Conservation (phyloP, 306 rosid species). For the Quercus aquifolioides region DNA sequence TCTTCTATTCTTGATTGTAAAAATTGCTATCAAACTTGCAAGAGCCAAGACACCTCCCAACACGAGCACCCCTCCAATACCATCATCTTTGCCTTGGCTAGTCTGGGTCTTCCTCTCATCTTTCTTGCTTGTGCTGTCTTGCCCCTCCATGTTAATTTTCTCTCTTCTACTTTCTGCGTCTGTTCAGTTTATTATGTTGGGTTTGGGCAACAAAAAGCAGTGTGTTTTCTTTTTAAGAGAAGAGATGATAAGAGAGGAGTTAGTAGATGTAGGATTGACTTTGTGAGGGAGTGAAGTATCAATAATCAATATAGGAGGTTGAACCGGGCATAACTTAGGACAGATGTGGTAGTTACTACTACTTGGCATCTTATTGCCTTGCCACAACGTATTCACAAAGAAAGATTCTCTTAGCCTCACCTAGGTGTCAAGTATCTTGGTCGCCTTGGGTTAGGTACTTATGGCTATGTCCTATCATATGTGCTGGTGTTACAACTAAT, state of each 20-base stretch:
- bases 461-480: too few relatives aligned
- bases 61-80: constrained; percentile 31
- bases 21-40: constrained; percentile 26
- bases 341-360: not conserved
- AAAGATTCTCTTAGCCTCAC: not conserved
- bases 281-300: constrained; percentile 1
- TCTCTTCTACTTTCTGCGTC: not conserved
- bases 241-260: not conserved
- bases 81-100: constrained; percentile 23
- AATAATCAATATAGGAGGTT: constrained; percentile 14
- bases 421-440: not conserved
- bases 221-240: not conserved
- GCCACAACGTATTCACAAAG: not conserved
- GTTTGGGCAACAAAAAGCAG: not conserved
- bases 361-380: constrained; percentile 16
- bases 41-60: constrained; percentile 46
- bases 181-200: too few relatives aligned
- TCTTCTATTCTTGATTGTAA: constrained; percentile 12
- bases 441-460: not conserved
- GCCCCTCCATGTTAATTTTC: not conserved
- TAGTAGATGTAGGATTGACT: not conserved
- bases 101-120: constrained; percentile 20
- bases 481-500: too few relatives aligned
- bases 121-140: not conserved
- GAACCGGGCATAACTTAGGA: constrained; percentile 6